These are phyloP conservation scores for Cucurbita moschata DNA, from an alignment of 306 rosid genomes.

Conservation along the genomic window DNA sequence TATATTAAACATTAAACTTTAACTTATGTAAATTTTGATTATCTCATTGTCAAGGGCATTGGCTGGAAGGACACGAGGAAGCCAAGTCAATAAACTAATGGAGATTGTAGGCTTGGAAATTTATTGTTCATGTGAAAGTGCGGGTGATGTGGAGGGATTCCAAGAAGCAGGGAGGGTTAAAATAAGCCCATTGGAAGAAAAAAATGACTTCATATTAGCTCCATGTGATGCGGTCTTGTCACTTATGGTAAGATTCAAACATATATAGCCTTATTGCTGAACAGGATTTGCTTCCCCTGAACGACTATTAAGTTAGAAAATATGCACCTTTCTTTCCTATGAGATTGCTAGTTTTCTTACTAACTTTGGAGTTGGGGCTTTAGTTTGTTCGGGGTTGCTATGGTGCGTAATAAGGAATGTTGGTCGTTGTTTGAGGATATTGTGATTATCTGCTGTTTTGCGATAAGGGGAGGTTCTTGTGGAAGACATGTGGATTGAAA, in stretches of 20 bases:
- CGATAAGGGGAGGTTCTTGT: no score
- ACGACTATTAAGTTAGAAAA: background rate
- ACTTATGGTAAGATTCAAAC: slow-evolving; percentile 44
- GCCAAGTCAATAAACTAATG: slow-evolving; percentile 52
- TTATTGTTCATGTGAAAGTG: slow-evolving; percentile 45
- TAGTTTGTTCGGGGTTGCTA: no score
- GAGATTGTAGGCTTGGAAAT: slow-evolving; percentile 67
- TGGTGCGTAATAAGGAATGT: no score
- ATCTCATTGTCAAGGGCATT: slow-evolving; percentile 30
- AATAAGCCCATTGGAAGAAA: slow-evolving; percentile 21
- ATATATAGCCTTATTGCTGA: background rate
- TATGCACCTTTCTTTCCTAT: background rate
- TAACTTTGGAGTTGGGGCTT: no score
- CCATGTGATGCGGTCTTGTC: slow-evolving; percentile 66
- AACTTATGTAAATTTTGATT: background rate
- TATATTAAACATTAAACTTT: background rate
- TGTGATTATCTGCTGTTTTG: no score
- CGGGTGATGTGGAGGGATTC: slow-evolving; percentile 20
- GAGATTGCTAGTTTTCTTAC: no score
- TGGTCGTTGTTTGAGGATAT: no score
- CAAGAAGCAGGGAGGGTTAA: slow-evolving; percentile 14
- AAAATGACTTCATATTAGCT: slow-evolving; percentile 44
- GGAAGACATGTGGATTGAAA: no score
- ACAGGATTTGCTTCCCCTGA: background rate
- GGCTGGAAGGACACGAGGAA: slow-evolving; percentile 40